phyloP scores from a whole-genome alignment of 2,329 filamentous ascomycete genomes.

The Aulographum hederae region DNA sequence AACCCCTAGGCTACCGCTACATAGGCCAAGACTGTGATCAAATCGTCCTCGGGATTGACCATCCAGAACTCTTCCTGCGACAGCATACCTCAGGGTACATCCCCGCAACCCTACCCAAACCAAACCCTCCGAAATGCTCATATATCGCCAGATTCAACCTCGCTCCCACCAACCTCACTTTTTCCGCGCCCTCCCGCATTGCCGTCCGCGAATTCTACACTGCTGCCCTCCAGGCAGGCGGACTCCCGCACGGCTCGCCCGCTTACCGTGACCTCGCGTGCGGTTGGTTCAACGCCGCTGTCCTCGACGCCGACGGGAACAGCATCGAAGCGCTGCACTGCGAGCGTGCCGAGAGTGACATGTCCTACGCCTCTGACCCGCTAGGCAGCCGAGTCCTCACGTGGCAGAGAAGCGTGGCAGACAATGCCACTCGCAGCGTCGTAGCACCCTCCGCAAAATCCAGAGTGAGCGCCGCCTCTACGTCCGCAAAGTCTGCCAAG shows the following conservation, averaged over 20 bases:
- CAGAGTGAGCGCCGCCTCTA: conserved; percentile 4
- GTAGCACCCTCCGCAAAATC: background rate
- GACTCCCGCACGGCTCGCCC: conserved; percentile 25
- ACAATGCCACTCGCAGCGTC: conserved; percentile 1
- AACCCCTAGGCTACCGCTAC: conserved; percentile 61
- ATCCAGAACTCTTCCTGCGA: conserved; percentile 45
- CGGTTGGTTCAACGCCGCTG: conserved; percentile 44
- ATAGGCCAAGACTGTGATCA: conserved; percentile 42
- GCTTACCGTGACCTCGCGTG: conserved; percentile 23
- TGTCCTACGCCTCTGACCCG: conserved; percentile 10
- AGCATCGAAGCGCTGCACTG: conserved; percentile 60
- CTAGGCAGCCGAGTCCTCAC: conserved; percentile 2
- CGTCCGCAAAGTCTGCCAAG: conserved; percentile 7
- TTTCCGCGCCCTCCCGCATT: conserved; percentile 47
- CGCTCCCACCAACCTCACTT: conserved; percentile 35
- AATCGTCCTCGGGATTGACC: conserved; percentile 40
- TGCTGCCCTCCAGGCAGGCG: conserved; percentile 41
- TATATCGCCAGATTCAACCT: background rate
- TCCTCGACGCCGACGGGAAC: conserved; percentile 69
- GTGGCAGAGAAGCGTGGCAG: conserved; percentile 23
- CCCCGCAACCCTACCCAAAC: background rate
- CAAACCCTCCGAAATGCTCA: background rate
- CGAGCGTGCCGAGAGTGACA: conserved; percentile 19
- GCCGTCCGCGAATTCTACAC: conserved; percentile 57
- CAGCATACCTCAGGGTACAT: conserved; percentile 17